Evolutionary conservation across 805 yeast species (phyloP).

Genomic region (Brettanomyces sp.): DNA sequence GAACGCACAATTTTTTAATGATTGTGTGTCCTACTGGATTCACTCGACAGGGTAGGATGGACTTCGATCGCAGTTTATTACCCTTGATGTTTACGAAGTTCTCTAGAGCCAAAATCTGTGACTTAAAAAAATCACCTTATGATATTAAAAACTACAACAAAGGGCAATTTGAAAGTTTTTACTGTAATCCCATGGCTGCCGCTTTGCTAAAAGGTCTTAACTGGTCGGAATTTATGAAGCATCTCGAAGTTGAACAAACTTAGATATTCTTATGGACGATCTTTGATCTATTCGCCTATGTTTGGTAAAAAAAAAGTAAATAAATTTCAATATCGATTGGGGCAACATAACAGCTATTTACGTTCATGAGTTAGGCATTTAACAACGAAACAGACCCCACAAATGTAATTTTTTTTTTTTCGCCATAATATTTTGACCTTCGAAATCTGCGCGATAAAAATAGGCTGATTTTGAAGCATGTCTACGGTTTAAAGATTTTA

Average conservation of each 20-base stretch:
- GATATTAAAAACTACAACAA: conserved; percentile 29
- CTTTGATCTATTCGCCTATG: no score
- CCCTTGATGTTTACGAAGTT: conserved; percentile 38
- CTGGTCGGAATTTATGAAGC: conserved; percentile 19
- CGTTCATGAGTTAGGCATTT: no score
- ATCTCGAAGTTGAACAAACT: background rate
- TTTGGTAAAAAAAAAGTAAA: no score
- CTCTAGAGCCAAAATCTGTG: conserved; percentile 22
- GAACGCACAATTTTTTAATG: conserved; percentile 24
- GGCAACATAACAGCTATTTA: no score
- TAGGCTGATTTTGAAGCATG: no score
- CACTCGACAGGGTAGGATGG: conserved; percentile 37
- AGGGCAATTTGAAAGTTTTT: conserved; percentile 27
- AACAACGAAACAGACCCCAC: no score
- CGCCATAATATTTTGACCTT: no score
- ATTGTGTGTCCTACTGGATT: conserved; percentile 38
- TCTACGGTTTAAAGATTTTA: no score
- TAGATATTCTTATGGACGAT: background rate
- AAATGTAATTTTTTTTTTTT: no score
- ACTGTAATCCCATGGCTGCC: conserved; percentile 29
- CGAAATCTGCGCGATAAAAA: no score
- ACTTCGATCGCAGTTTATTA: conserved; percentile 33
- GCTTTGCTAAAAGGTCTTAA: conserved; percentile 27
- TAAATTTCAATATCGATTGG: no score
- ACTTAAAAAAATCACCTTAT: conserved; percentile 18